phyloP scores from a whole-genome alignment of 441 rosid species.

The Jatropha podagrica region DNA sequence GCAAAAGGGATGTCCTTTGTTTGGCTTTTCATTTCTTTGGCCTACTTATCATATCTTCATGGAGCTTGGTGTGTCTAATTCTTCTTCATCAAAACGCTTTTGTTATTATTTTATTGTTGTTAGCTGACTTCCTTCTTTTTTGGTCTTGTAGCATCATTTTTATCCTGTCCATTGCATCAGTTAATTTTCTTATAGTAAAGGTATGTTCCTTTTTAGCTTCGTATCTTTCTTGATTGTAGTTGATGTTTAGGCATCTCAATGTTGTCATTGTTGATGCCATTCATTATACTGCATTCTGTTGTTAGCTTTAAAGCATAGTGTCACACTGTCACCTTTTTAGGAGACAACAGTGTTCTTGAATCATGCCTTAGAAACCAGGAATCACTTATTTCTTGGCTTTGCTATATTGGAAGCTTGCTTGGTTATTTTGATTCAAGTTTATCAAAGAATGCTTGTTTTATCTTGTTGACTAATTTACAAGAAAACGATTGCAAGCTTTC shows the following conservation, averaged over 20 bases:
- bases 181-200: slow-evolving; percentile 78
- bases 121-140: slow-evolving; percentile 15
- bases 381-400: too few species aligned
- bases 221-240: neutral
- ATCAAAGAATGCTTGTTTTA: neutral
- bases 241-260: neutral
- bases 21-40: slow-evolving; percentile 72
- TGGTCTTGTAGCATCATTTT: slow-evolving; percentile 48
- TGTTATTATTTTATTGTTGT: slow-evolving; percentile 12
- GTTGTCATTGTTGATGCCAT: neutral
- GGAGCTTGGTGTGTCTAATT: slow-evolving; percentile 71
- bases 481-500: neutral
- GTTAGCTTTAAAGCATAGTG: too few species aligned
- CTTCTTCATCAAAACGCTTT: neutral
- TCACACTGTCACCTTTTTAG: too few species aligned
- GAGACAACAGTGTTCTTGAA: too few species aligned
- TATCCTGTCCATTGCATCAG: slow-evolving; percentile 60
- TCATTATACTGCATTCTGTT: neutral
- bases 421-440: neutral
- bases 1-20: slow-evolving; percentile 68
- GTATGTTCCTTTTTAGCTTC: slow-evolving; percentile 33
- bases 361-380: too few species aligned
- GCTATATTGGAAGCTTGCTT: neutral
- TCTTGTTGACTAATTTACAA: neutral
- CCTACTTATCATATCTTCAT: slow-evolving; percentile 72